These are phyloP conservation scores for Pseudogymnoascus sp. DNA, from an alignment of 2,329 filamentous ascomycete species.

Conservation along the genomic window DNA sequence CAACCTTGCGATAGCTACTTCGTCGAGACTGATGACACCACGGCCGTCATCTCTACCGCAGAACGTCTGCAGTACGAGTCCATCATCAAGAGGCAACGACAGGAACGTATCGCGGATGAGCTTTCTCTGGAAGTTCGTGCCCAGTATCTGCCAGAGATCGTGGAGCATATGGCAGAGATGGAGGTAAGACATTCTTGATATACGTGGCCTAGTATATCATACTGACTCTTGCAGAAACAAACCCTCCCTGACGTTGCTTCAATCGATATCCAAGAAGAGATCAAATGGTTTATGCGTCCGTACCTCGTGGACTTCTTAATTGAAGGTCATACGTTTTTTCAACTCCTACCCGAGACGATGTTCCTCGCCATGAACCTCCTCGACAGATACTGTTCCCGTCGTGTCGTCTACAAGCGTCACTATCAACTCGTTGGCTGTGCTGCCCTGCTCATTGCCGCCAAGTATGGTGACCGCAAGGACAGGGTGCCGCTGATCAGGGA, in stretches of 20 bases:
- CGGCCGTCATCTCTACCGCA: constrained; percentile 22
- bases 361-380: constrained; percentile 95
- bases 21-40: constrained; percentile 51
- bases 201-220: constrained; percentile 11
- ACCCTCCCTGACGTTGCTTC: constrained; percentile 93
- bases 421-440: constrained; percentile 97
- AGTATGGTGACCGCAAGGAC: constrained; percentile 98
- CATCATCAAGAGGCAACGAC: constrained; percentile 70
- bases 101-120: constrained; percentile 82
- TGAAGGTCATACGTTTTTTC: constrained; percentile 92
- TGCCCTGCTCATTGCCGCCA: constrained; percentile 89
- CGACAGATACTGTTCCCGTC: constrained; percentile 94
- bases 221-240: constrained; percentile 51
- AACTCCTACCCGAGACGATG: constrained; percentile 85
- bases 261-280: constrained; percentile 98
- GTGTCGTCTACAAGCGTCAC: constrained; percentile 97
- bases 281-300: constrained; percentile 98
- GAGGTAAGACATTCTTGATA: constrained; percentile 46
- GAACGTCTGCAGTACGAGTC: constrained; percentile 64
- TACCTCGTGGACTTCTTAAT: constrained; percentile 97
- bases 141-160: constrained; percentile 89
- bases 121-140: constrained; percentile 77
- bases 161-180: constrained; percentile 92
- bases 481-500: constrained; percentile 95
- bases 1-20: constrained; percentile 63